phyloP scores from a whole-genome alignment of 2,329 filamentous ascomycete genomes.

The Colletotrichum salicis region DNA sequence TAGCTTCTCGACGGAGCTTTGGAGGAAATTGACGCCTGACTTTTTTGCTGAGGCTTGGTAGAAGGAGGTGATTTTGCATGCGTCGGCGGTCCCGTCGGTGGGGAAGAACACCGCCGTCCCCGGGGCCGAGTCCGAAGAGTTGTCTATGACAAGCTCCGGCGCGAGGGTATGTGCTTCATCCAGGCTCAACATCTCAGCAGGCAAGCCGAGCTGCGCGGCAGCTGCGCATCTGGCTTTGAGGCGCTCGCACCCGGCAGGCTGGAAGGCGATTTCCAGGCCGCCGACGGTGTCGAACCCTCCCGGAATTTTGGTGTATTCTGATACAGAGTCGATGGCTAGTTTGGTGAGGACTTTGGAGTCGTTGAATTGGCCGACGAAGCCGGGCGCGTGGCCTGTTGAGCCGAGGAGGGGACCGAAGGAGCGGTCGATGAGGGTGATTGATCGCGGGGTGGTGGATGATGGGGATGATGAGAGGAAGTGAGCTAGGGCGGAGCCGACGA shows the following conservation, averaged over 20 bases:
- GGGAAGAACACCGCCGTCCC: slow-evolving; percentile 14
- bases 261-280: slow-evolving; percentile 12
- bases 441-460: slow-evolving; percentile 25
- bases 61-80: slow-evolving; percentile 12
- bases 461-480: slow-evolving; percentile 39
- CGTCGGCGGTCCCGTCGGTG: slow-evolving; percentile 16
- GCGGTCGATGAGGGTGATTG: slow-evolving; percentile 14
- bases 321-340: slow-evolving; percentile 10
- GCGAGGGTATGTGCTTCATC: slow-evolving; percentile 6
- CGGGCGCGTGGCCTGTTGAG: slow-evolving; percentile 25
- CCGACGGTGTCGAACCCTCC: slow-evolving; percentile 17
- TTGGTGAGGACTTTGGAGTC: slow-evolving; percentile 23
- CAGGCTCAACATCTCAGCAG: slow-evolving; percentile 9
- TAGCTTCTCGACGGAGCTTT: background rate
- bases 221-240: background rate
- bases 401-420: slow-evolving; percentile 14
- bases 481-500: slow-evolving; percentile 50
- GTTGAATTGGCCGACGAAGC: slow-evolving; percentile 25
- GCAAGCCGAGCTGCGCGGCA: background rate
- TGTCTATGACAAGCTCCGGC: slow-evolving; percentile 7
- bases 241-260: background rate
- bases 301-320: slow-evolving; percentile 20
- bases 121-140: background rate
- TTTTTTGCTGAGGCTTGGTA: slow-evolving; percentile 13
- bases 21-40: background rate